Conservation (phyloP, 768 basidiomycete species). For the Tulasnella sp. region DNA sequence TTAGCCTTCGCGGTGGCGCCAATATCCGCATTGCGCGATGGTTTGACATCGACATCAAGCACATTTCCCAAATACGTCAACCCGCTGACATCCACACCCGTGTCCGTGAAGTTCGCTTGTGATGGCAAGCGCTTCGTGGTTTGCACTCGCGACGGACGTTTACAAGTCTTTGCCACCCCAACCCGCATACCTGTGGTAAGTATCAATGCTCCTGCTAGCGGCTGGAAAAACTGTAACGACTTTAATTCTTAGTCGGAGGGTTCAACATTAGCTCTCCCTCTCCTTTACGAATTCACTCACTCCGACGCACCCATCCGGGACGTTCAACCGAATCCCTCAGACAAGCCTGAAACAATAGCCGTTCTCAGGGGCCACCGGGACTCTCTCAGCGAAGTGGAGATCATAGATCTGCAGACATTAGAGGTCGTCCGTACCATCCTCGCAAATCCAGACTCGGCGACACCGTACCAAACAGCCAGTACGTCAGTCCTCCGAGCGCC, state of each 20-base stretch:
- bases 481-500: background rate
- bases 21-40: slow-evolving; percentile 4
- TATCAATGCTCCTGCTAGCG: background rate
- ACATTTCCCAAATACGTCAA: background rate
- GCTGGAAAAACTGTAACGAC: background rate
- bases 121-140: slow-evolving; percentile 15
- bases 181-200: background rate
- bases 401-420: slow-evolving; percentile 2
- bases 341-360: slow-evolving; percentile 9
- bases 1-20: slow-evolving; percentile 11
- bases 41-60: slow-evolving; percentile 1
- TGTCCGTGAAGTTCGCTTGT: slow-evolving; percentile 12
- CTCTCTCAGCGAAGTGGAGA: slow-evolving; percentile 9
- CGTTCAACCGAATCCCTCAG: slow-evolving; percentile 15
- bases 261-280: background rate
- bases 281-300: slow-evolving; percentile 10
- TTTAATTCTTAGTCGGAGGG: background rate
- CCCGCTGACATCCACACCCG: background rate
- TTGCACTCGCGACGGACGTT: slow-evolving; percentile 7
- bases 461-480: background rate
- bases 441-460: background rate
- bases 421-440: background rate
- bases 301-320: slow-evolving; percentile 9
- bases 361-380: slow-evolving; percentile 1
- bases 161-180: slow-evolving; percentile 7